These are phyloP conservation scores for Phlebopus sp. DNA, from an alignment of 1,284 basidiomycete genomes.

Conservation along the genomic window DNA sequence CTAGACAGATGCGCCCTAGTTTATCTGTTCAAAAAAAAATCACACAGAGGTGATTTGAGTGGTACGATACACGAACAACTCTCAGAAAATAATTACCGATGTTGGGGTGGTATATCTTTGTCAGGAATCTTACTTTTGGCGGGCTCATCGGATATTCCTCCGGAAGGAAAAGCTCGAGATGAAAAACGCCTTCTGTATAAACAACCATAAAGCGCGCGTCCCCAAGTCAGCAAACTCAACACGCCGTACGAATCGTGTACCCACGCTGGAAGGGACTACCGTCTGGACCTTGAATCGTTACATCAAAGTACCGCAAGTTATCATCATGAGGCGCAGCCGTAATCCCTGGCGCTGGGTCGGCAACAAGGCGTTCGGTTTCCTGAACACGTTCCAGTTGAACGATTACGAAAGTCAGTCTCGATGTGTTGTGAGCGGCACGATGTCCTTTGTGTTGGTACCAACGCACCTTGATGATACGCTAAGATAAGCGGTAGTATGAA, in stretches of 20 bases:
- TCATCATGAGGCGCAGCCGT: constrained; percentile 93
- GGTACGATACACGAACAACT: constrained; percentile 11
- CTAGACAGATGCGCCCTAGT: constrained; percentile 95
- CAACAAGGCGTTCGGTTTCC: constrained; percentile 96
- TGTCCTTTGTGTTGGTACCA: constrained; percentile 10
- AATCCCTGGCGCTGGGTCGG: constrained; percentile 96
- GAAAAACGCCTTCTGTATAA: constrained; percentile 82
- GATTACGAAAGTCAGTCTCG: constrained; percentile 17
- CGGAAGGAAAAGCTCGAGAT: constrained; percentile 94
- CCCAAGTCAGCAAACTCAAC: not conserved
- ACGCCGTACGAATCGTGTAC: constrained; percentile 29
- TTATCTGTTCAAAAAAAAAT: constrained; percentile 63
- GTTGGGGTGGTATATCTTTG: constrained; percentile 99
- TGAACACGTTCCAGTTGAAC: constrained; percentile 32
- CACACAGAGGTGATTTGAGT: constrained; percentile 5
- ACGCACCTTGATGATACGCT: constrained; percentile 59
- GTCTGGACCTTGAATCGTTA: constrained; percentile 91
- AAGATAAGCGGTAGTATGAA: constrained; percentile 17
- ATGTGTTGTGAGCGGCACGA: constrained; percentile 14
- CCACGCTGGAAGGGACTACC: constrained; percentile 92
- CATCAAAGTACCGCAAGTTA: constrained; percentile 98
- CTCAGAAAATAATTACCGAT: constrained; percentile 66
- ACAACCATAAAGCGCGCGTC: not conserved
- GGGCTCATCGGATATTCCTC: constrained; percentile 99
- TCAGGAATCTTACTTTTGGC: constrained; percentile 97